These are phyloP conservation scores for Cairneyella variabilis DNA, from an alignment of 495 filamentous ascomycete genomes.

Conservation along the genomic window DNA sequence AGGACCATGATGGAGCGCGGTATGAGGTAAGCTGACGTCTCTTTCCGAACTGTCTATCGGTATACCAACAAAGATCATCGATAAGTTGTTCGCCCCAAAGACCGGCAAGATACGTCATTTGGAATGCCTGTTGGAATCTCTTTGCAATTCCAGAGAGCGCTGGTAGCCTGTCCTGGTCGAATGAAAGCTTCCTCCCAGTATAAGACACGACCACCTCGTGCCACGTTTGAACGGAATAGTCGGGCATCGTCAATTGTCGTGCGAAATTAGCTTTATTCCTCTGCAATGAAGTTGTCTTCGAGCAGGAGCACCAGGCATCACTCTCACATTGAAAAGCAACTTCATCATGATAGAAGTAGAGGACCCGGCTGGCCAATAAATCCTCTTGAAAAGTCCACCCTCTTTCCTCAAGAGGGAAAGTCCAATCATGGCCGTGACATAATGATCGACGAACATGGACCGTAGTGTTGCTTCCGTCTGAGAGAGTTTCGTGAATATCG, in stretches of 20 bases:
- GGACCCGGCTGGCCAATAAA: too few species aligned
- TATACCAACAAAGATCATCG: conserved; percentile 25
- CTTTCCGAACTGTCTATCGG: too few species aligned
- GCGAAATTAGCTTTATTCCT: not conserved
- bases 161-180: conserved; percentile 24
- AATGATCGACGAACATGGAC: too few species aligned
- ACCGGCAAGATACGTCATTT: conserved; percentile 26
- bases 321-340: too few species aligned
- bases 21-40: conserved; percentile 6
- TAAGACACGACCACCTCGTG: conserved; percentile 26
- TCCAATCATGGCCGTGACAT: too few species aligned
- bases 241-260: not conserved
- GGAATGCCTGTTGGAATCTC: conserved; percentile 12
- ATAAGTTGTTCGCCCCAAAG: conserved; percentile 26
- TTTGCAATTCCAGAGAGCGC: conserved; percentile 26
- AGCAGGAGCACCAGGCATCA: too few species aligned
- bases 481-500: not conserved
- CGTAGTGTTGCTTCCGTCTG: too few species aligned
- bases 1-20: conserved; percentile 27
- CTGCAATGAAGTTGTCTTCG: too few species aligned
- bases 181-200: conserved; percentile 18
- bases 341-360: too few species aligned
- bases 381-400: too few species aligned
- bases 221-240: conserved; percentile 7
- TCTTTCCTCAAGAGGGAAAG: too few species aligned